Conservation (phyloP, 2,329 filamentous ascomycete species). For the Beauveria scarabaeidicola region DNA sequence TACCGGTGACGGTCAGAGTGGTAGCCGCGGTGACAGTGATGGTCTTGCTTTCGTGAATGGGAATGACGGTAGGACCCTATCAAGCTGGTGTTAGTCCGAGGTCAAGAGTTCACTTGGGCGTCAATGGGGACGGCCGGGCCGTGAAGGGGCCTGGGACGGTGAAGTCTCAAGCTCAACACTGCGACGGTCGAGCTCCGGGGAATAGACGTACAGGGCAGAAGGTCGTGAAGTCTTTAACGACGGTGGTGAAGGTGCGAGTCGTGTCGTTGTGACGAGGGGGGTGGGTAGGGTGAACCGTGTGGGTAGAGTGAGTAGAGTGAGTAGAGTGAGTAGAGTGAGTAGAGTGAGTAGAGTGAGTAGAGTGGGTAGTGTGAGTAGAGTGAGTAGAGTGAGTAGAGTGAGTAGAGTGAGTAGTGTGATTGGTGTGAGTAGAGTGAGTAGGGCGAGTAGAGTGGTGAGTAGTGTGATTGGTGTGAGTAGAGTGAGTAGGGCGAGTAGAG, state of each 20-base stretch:
- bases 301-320: no score
- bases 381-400: no score
- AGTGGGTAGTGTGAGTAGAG: no score
- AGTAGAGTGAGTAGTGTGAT: no score
- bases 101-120: background rate
- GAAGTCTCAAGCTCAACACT: background rate
- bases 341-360: no score
- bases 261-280: background rate
- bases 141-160: background rate
- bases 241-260: background rate
- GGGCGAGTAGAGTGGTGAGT: no score
- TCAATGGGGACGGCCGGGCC: background rate
- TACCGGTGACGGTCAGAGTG: conserved; percentile 38
- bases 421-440: no score
- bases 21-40: conserved; percentile 34
- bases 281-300: no score
- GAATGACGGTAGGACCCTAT: conserved; percentile 28
- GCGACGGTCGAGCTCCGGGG: background rate
- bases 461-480: no score
- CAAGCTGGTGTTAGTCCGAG: conserved; percentile 14
- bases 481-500: no score
- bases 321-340: no score
- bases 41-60: conserved; percentile 30
- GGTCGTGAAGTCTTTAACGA: conserved; percentile 29
- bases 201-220: conserved; percentile 33